A percentile compares a stretch with the other conserved stretches of the same genome.
Conservation (phyloP, 2,329 filamentous ascomycete species). For the Pseudogymnoascus sp. region DNA sequence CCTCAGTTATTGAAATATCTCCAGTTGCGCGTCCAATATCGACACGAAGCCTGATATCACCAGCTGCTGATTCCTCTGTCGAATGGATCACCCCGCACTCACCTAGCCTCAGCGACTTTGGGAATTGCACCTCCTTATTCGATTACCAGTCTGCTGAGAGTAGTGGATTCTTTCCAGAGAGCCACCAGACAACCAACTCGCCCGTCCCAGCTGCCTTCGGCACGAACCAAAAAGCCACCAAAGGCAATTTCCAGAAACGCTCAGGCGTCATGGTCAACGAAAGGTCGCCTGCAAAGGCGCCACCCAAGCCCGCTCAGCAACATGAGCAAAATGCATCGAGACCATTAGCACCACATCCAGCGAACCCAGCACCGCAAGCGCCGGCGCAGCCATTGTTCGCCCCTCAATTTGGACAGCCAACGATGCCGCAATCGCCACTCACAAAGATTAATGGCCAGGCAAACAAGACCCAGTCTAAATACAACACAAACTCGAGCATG, state of each 20-base stretch:
- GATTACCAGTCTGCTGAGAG: not conserved
- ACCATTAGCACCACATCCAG: constrained; percentile 10
- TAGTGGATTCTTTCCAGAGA: constrained; percentile 10
- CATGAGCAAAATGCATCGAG: constrained; percentile 20
- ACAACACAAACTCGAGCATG: constrained; percentile 17
- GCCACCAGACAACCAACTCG: constrained; percentile 14
- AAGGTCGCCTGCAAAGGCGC: constrained; percentile 26
- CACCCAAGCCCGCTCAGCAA: constrained; percentile 16
- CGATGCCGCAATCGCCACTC: constrained; percentile 27
- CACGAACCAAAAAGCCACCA: constrained; percentile 11
- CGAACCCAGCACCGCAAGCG: constrained; percentile 12
- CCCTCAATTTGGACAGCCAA: constrained; percentile 28
- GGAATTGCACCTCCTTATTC: constrained; percentile 28
- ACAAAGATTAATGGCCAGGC: not conserved
- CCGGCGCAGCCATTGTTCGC: constrained; percentile 13
- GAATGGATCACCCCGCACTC: constrained; percentile 14
- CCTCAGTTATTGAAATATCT: not conserved
- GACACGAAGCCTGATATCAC: not conserved
- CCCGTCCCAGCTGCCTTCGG: constrained; percentile 15
- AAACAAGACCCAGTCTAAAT: constrained; percentile 20
- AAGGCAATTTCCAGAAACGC: constrained; percentile 3
- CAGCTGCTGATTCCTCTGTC: not conserved
- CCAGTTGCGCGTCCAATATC: not conserved
- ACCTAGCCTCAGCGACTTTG: constrained; percentile 22
- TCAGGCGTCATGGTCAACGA: constrained; percentile 28